Conservation (phyloP, 345 rosid species). For the Arabidopsis suecica region DNA sequence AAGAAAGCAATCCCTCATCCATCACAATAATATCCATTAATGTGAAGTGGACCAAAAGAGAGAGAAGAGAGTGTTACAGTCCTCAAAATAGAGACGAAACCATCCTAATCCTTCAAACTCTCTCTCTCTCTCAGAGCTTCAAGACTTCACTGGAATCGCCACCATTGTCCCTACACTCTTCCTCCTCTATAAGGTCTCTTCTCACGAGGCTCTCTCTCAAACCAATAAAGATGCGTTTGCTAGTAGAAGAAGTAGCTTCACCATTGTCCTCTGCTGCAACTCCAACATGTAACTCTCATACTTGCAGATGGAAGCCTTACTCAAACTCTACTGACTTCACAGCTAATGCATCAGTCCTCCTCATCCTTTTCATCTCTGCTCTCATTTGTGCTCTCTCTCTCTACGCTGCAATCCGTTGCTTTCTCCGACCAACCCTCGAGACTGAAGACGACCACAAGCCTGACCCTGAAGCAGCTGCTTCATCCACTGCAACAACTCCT, state of each 20-base stretch:
- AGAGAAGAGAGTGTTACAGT: slow-evolving; percentile 35
- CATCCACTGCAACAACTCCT: slow-evolving; percentile 39
- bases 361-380: slow-evolving; percentile 63
- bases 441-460: slow-evolving; percentile 46
- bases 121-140: slow-evolving; percentile 37
- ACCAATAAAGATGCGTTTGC: slow-evolving; percentile 39
- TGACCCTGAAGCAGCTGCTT: slow-evolving; percentile 32
- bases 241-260: slow-evolving; percentile 32
- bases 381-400: slow-evolving; percentile 69
- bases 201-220: slow-evolving; percentile 26
- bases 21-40: slow-evolving; percentile 42
- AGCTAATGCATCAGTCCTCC: slow-evolving; percentile 53
- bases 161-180: slow-evolving; percentile 33
- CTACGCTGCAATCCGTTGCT: slow-evolving; percentile 71
- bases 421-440: slow-evolving; percentile 39
- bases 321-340: slow-evolving; percentile 53
- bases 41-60: slow-evolving; percentile 49
- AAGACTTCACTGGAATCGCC: slow-evolving; percentile 43
- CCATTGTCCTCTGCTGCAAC: slow-evolving; percentile 42
- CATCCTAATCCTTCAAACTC: slow-evolving; percentile 33
- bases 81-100: slow-evolving; percentile 33
- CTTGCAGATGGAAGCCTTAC: slow-evolving; percentile 48
- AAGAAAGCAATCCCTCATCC: slow-evolving; percentile 34
- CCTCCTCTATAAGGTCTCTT: slow-evolving; percentile 31
- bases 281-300: slow-evolving; percentile 34